Conservation (phyloP, 441 rosid species). For the Raphanus hybrid region DNA sequence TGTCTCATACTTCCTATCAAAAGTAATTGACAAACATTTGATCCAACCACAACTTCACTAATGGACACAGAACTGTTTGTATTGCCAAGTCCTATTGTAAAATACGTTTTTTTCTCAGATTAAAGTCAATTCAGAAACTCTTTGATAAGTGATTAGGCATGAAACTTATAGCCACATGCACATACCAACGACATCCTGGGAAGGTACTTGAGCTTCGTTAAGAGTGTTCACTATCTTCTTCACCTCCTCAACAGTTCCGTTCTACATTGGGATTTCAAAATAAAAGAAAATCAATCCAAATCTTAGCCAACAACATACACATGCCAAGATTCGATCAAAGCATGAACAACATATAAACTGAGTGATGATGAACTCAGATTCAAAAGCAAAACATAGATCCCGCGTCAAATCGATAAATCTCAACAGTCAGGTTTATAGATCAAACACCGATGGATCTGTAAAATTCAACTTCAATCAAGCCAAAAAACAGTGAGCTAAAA, state of each 20-base stretch:
- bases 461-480: neutral
- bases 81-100: no score
- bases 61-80: no score
- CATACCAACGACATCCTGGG: slow-evolving; percentile 67
- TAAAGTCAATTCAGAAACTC: no score
- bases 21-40: no score
- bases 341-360: no score
- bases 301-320: neutral
- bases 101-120: no score
- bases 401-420: neutral
- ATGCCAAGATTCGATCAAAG: neutral
- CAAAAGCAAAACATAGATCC: slow-evolving; percentile 1
- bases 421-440: neutral
- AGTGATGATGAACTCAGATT: no score
- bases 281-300: slow-evolving; percentile 25
- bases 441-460: neutral
- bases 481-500: neutral
- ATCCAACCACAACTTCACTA: no score
- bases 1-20: no score
- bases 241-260: slow-evolving; percentile 72
- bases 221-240: slow-evolving; percentile 68
- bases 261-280: slow-evolving; percentile 46
- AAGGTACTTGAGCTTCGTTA: slow-evolving; percentile 63
- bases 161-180: slow-evolving; percentile 1
- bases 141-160: no score